Conservation (phyloP, 2,329 filamentous ascomycete species). For the Intubia oerlemansii region DNA sequence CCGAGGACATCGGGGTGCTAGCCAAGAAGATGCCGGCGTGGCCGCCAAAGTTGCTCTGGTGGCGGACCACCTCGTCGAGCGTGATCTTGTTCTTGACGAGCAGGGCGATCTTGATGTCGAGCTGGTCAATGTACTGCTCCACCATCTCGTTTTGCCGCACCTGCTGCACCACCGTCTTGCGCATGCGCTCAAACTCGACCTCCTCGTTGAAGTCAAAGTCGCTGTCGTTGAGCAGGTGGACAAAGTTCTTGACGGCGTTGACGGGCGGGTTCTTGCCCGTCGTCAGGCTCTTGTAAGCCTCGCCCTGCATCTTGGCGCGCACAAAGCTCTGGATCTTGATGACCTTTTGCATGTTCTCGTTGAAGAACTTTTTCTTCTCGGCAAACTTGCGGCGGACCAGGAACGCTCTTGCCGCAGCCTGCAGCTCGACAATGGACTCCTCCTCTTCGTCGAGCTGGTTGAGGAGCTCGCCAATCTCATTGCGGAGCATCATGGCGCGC, state of each 20-base stretch:
- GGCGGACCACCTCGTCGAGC: slow-evolving; percentile 87
- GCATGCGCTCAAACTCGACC: slow-evolving; percentile 82
- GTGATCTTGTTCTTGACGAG: slow-evolving; percentile 99
- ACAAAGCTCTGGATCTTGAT: slow-evolving; percentile 98
- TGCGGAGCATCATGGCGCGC: slow-evolving; percentile 60
- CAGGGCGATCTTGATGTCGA: slow-evolving; percentile 96
- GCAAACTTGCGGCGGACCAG: slow-evolving; percentile 55
- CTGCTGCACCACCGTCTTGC: slow-evolving; percentile 92
- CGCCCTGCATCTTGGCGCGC: slow-evolving; percentile 81
- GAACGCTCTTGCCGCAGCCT: slow-evolving; percentile 51
- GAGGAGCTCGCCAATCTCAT: slow-evolving; percentile 51
- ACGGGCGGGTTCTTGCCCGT: slow-evolving; percentile 93
- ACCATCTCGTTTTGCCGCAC: slow-evolving; percentile 93
- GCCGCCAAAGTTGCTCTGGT: slow-evolving; percentile 89
- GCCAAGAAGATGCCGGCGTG: slow-evolving; percentile 58
- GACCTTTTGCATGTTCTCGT: slow-evolving; percentile 96
- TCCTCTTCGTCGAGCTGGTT: slow-evolving; percentile 67
- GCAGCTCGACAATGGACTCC: slow-evolving; percentile 50
- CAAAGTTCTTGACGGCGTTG: slow-evolving; percentile 92
- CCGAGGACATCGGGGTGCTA: slow-evolving; percentile 71
- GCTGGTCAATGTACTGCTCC: slow-evolving; percentile 93
- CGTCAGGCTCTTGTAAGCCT: slow-evolving; percentile 94
- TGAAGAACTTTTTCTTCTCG: slow-evolving; percentile 75
- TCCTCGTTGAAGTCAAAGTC: slow-evolving; percentile 99
- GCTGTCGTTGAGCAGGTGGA: slow-evolving; percentile 91